Evolutionary conservation across 2,329 filamentous ascomycete species (phyloP), one percentile per base, ranked within the genome.

Genomic region (Colletotrichum euphorbiae): DNA sequence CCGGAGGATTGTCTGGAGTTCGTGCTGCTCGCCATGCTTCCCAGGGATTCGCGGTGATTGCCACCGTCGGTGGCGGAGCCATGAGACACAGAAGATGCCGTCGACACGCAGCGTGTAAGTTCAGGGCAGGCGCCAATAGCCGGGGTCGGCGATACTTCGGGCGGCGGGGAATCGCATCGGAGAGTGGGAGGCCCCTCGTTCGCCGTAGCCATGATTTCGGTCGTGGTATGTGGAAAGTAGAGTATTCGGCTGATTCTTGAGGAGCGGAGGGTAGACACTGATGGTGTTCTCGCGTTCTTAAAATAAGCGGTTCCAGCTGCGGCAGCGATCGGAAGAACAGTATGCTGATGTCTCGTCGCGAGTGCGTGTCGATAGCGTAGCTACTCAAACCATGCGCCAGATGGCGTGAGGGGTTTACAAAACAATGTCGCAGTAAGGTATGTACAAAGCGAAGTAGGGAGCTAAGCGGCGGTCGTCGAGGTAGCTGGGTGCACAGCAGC

Each of bases 1-100:
- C 81, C 83, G n/a, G 89, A 91, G 13, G 90, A 91, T 62, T 89
- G 86, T 66, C 88, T 88, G 8, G 87, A 90, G 69, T 84, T 85
- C 56, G 85, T 79, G 65, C 84, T 78, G 82, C 90, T 83, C 76
- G 85, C 82, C 17, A 88, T 77, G 82, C 90, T 83, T 76, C 86
- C 82, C 19, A 89, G 77, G 3, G 87, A 89, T 69, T 89, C 84
- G 56, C 86, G 82, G 50, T 80, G 80, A 55, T 80, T 79, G 45
- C 77, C 79, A 73, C 77, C 79, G 72, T 87, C 80, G 70, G 82
- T 84, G 67, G 81, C 75, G 19, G 87, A 89, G 62, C 82, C 82
- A 69, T 85, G 82, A 9, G 88, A 90, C 28, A 86, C 83, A 52
- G 89, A 87, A 15, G 88, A 89, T 13, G 85, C 83, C 15, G 84